phyloP scores from a whole-genome alignment of 2,329 filamentous ascomycete genomes.

The Alternaria panax region DNA sequence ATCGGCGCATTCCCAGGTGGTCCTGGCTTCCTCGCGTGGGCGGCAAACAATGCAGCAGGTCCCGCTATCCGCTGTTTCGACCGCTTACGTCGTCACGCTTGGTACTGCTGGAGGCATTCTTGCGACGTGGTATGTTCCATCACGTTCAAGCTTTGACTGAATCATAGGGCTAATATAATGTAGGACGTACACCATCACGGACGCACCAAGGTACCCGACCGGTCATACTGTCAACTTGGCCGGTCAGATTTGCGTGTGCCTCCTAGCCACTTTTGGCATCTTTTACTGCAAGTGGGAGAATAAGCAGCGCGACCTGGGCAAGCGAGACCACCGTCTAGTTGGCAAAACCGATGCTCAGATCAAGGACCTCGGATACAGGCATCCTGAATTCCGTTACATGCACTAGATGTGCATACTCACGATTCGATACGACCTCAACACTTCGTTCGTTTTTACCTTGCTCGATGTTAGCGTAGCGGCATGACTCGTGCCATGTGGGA shows the following conservation, averaged over 20 bases:
- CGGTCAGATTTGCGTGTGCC: conserved; percentile 57
- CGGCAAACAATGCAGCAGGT: conserved; percentile 65
- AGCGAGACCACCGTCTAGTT: conserved; percentile 58
- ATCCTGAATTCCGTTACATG: conserved; percentile 66
- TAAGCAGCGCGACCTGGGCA: conserved; percentile 56
- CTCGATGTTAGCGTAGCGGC: conserved; percentile 4
- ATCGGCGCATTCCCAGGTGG: conserved; percentile 66
- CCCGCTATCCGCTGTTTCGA: conserved; percentile 64
- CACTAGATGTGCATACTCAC: conserved; percentile 38
- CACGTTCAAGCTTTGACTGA: neutral
- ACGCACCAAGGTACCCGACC: conserved; percentile 70
- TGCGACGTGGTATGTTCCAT: conserved; percentile 55
- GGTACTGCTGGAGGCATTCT: conserved; percentile 66
- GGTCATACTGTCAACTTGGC: conserved; percentile 73
- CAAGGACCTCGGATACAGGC: conserved; percentile 59
- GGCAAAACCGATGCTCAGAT: conserved; percentile 59
- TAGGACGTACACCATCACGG: conserved; percentile 63
- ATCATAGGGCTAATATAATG: conserved; percentile 60
- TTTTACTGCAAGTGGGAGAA: conserved; percentile 64
- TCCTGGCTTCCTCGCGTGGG: conserved; percentile 66
- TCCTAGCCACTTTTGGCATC: conserved; percentile 59
- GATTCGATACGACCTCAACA: conserved; percentile 11
- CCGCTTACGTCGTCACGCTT: conserved; percentile 71
- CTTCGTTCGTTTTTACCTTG: conserved; percentile 11
- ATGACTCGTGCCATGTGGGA: neutral